Conservation (phyloP, 202 grass and related monocot species). For the Panicum virgatum region DNA sequence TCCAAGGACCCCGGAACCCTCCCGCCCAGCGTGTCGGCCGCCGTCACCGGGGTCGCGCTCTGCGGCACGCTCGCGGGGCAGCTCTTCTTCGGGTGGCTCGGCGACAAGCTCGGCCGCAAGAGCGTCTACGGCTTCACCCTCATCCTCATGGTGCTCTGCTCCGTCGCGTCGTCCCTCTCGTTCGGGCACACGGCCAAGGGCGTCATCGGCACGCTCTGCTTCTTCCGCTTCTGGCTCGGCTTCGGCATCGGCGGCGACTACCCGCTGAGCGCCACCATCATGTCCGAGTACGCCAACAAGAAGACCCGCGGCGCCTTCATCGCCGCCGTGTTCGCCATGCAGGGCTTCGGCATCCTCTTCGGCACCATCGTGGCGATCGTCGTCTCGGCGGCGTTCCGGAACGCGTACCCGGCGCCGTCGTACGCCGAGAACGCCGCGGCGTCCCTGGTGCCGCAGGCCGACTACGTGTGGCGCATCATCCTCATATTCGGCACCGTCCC, state of each 20-base stretch:
- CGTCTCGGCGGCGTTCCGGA: slow-evolving; percentile 47
- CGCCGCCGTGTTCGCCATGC: slow-evolving; percentile 80
- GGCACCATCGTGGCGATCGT: slow-evolving; percentile 22
- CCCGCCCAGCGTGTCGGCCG: slow-evolving; percentile 56
- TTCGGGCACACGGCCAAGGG: slow-evolving; percentile 45
- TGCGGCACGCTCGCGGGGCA: slow-evolving; percentile 69
- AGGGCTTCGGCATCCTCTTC: slow-evolving; percentile 58
- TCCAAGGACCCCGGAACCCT: slow-evolving; percentile 44
- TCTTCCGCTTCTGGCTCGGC: slow-evolving; percentile 82
- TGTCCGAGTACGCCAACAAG: slow-evolving; percentile 91
- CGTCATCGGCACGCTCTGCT: slow-evolving; percentile 56
- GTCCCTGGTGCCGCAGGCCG: slow-evolving; percentile 49
- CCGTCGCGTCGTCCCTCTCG: slow-evolving; percentile 57
- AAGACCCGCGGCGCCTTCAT: slow-evolving; percentile 71
- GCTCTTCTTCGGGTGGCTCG: slow-evolving; percentile 84
- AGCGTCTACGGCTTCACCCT: slow-evolving; percentile 73
- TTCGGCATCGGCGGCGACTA: slow-evolving; percentile 88
- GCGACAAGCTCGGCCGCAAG: slow-evolving; percentile 82
- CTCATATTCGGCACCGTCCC: slow-evolving; percentile 65
- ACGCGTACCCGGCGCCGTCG: slow-evolving; percentile 22
- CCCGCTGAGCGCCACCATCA: slow-evolving; percentile 75
- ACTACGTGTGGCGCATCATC: slow-evolving; percentile 67
- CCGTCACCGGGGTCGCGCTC: slow-evolving; percentile 76
- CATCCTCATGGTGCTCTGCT: slow-evolving; percentile 67
- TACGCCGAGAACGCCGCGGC: not conserved